Percentiles rank a stretch among this genome's conserved stretches.
These are phyloP conservation scores for Sporothrix schenckii DNA, from an alignment of 2,329 filamentous ascomycete genomes.

Conservation along the genomic window DNA sequence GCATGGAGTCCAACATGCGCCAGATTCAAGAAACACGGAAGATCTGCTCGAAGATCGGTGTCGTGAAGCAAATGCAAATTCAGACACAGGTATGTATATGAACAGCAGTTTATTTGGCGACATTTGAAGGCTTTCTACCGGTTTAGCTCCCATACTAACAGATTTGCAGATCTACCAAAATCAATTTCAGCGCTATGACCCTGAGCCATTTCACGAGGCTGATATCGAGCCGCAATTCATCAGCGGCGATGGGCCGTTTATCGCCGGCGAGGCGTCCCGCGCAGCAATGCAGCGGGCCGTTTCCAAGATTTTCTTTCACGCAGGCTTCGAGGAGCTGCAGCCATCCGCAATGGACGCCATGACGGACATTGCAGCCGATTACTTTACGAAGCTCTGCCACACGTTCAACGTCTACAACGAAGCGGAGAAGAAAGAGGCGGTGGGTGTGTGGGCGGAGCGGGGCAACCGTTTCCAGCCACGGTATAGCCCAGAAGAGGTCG, in stretches of 20 bases:
- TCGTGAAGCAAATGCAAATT: slow-evolving; percentile 99
- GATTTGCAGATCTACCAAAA: slow-evolving; percentile 81
- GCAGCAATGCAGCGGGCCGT: slow-evolving; percentile 87
- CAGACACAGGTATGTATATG: slow-evolving; percentile 76
- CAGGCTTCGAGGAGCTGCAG: slow-evolving; percentile 95
- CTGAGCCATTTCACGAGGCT: slow-evolving; percentile 81
- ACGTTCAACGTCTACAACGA: slow-evolving; percentile 84
- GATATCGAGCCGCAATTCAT: slow-evolving; percentile 90
- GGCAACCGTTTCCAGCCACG: slow-evolving; percentile 60
- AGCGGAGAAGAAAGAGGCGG: slow-evolving; percentile 70
- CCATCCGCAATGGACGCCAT: slow-evolving; percentile 89
- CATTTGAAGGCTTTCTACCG: background rate
- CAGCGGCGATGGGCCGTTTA: slow-evolving; percentile 83
- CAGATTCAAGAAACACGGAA: slow-evolving; percentile 98
- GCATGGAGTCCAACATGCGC: slow-evolving; percentile 85
- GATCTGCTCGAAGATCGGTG: slow-evolving; percentile 91
- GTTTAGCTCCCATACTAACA: background rate
- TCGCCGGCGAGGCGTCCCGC: slow-evolving; percentile 79
- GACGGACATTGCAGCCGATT: slow-evolving; percentile 86
- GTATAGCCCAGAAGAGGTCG: slow-evolving; percentile 80
- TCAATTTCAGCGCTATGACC: slow-evolving; percentile 95
- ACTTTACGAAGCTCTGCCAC: slow-evolving; percentile 79
- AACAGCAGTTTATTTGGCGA: background rate
- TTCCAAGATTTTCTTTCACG: slow-evolving; percentile 92
- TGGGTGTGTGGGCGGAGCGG: slow-evolving; percentile 46